Evolutionary conservation across 805 yeast genomes (phyloP).

Genomic region (Lachancea fermentati): DNA sequence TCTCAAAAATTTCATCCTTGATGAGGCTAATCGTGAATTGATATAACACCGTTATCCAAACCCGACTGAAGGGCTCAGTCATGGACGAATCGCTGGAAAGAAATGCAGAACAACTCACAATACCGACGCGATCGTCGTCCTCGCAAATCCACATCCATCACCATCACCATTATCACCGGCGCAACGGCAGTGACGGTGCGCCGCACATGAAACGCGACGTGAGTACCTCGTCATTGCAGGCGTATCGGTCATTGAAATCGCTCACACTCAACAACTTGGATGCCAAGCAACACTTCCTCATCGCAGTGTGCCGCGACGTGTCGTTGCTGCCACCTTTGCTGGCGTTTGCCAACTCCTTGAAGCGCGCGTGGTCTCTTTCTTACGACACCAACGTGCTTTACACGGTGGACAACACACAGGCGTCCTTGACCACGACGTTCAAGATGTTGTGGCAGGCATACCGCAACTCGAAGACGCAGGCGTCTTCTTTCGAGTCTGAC

Average conservation of each 20-base stretch:
- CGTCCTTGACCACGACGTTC: slow-evolving; percentile 16
- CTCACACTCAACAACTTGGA: slow-evolving; percentile 67
- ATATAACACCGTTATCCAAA: no score
- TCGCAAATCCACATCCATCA: slow-evolving; percentile 18
- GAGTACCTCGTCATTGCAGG: slow-evolving; percentile 9
- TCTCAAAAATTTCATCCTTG: no score
- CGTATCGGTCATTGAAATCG: slow-evolving; percentile 40
- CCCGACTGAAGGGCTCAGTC: no score
- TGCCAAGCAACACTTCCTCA: slow-evolving; percentile 67
- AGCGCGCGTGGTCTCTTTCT: slow-evolving; percentile 23
- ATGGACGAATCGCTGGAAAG: slow-evolving; percentile 1
- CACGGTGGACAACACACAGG: slow-evolving; percentile 1
- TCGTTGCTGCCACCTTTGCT: slow-evolving; percentile 64
- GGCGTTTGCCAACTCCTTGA: slow-evolving; percentile 44
- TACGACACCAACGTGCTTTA: slow-evolving; percentile 19
- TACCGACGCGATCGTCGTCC: slow-evolving; percentile 3
- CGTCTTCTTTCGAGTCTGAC: slow-evolving; percentile 19
- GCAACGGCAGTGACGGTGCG: slow-evolving; percentile 7
- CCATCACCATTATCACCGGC: slow-evolving; percentile 16
- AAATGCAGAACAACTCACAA: slow-evolving; percentile 1
- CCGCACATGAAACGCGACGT: slow-evolving; percentile 4
- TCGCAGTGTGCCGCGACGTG: slow-evolving; percentile 74
- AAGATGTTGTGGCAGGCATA: slow-evolving; percentile 20
- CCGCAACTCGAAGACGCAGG: slow-evolving; percentile 18
- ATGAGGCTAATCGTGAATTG: no score